Base-by-base conservation (phyloP, 129 eudicot genomes). In the Logfia minima region DNA sequence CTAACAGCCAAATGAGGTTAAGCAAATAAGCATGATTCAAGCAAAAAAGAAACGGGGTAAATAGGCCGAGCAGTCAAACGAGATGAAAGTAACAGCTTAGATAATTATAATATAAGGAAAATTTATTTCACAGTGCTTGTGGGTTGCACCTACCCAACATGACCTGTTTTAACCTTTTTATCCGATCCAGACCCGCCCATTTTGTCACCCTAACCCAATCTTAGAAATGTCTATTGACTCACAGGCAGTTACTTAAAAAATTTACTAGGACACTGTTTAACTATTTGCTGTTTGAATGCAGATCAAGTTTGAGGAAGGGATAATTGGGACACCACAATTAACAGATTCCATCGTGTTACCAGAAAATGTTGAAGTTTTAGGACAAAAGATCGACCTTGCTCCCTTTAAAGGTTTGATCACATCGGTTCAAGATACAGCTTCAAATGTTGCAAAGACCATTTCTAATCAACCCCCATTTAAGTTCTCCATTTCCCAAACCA, bases 241-340 rank as follows among this genome's bases (percentile, higher is more conserved):
- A 29, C 3, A 1, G 52, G 48, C 19, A 11, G 71, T 21, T 37
- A 67, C 26, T 9, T 35, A n/a, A 2, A 7, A 9, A 67, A 32
- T 24, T 10, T 1, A 9, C 17, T 1, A 23, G 35, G 32, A 23
- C 53, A 26, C 4, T 43, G 21, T 56, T 35, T 63, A 31, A 65
- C 18, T 55, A n/a, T 61, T 21, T 39, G 53, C 28, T 8, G 68
- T 19, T 60, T 41, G 22, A 52, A 81, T 82, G 39, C 88, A 93
- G 97, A 84, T 93, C 56, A 93, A 90, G 85, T 93, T 93, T 61
- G 91, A 86, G 29, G 96, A 93, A 79, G 97, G 98, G 34, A 80
- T 90, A 37, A 90, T 93, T 11, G 97, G 97, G 22, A 93, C 98
- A 35, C 98, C 98, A 64, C 98, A 88, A 70, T 61, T 93, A 85